Percentiles rank a stretch among this genome's conserved stretches.
Conservation (phyloP, 2,329 filamentous ascomycete species). For the Cercospora nicotianae region DNA sequence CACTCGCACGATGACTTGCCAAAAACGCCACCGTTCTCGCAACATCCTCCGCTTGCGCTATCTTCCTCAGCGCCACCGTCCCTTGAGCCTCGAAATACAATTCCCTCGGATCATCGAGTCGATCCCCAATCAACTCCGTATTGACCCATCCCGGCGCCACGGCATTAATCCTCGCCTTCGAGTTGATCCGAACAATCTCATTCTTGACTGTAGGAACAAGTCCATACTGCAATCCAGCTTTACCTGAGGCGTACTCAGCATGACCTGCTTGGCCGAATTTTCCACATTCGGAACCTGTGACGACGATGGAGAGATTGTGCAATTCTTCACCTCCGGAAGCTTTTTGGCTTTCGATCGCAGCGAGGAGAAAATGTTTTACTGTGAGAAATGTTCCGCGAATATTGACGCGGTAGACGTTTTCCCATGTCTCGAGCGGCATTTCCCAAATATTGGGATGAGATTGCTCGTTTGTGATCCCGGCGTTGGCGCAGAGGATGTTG, state of each 20-base stretch:
- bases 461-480: slow-evolving; percentile 54
- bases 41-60: slow-evolving; percentile 52
- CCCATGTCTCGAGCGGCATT: slow-evolving; percentile 53
- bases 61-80: slow-evolving; percentile 51
- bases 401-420: slow-evolving; percentile 53
- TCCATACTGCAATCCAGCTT: slow-evolving; percentile 55
- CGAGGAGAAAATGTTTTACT: slow-evolving; percentile 56
- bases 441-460: slow-evolving; percentile 55
- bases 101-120: slow-evolving; percentile 52
- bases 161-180: slow-evolving; percentile 54
- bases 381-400: slow-evolving; percentile 56
- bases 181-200: slow-evolving; percentile 55
- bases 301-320: slow-evolving; percentile 53
- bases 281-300: slow-evolving; percentile 56
- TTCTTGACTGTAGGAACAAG: slow-evolving; percentile 56
- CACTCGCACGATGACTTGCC: slow-evolving; percentile 53
- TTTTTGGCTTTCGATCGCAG: slow-evolving; percentile 45
- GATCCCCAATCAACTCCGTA: slow-evolving; percentile 50
- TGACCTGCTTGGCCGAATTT: slow-evolving; percentile 54
- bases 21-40: slow-evolving; percentile 53
- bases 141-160: slow-evolving; percentile 53
- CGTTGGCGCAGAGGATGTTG: slow-evolving; percentile 56
- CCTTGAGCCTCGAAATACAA: slow-evolving; percentile 53
- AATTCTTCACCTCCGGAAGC: slow-evolving; percentile 40
- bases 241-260: slow-evolving; percentile 54